A percentile compares a stretch with the other conserved stretches of the same genome.
These are phyloP conservation scores for Fusarium sp. DNA, from an alignment of 2,329 filamentous ascomycete species.

Conservation along the genomic window DNA sequence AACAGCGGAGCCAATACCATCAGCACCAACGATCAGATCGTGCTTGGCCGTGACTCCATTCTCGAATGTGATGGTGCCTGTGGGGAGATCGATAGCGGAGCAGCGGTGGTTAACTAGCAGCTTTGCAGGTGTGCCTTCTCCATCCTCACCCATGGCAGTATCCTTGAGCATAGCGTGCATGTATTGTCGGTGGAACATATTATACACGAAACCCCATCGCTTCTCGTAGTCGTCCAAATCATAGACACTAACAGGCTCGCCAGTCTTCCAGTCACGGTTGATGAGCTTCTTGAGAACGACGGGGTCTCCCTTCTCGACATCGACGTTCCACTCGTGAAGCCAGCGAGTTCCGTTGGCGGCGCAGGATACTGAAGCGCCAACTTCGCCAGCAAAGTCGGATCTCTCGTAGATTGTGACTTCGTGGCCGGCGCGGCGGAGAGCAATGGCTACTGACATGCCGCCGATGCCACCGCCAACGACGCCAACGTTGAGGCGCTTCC, in stretches of 20 bases:
- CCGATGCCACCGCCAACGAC: constrained; percentile 64
- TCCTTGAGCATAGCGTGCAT: constrained; percentile 78
- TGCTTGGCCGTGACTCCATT: constrained; percentile 65
- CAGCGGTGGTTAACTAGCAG: constrained; percentile 70
- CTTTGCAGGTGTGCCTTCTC: constrained; percentile 66
- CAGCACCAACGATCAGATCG: constrained; percentile 73
- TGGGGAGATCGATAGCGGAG: constrained; percentile 65
- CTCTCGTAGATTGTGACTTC: constrained; percentile 73
- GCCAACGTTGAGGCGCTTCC: constrained; percentile 60
- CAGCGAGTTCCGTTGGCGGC: constrained; percentile 78
- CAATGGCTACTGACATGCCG: constrained; percentile 61
- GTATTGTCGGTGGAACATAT: constrained; percentile 78
- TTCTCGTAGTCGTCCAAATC: constrained; percentile 74
- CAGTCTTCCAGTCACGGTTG: constrained; percentile 78
- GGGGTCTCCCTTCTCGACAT: constrained; percentile 73
- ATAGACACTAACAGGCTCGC: constrained; percentile 74
- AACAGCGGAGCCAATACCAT: constrained; percentile 76
- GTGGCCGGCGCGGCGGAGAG: constrained; percentile 63
- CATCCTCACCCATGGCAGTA: constrained; percentile 66
- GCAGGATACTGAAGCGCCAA: constrained; percentile 75
- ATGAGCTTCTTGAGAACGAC: constrained; percentile 76
- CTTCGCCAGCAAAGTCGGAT: constrained; percentile 75
- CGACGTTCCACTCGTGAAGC: constrained; percentile 76
- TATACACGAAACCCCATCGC: constrained; percentile 74
- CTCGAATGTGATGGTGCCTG: constrained; percentile 64